Base-by-base conservation (phyloP, 257 asterid species). In the Forsythia suspensa region DNA sequence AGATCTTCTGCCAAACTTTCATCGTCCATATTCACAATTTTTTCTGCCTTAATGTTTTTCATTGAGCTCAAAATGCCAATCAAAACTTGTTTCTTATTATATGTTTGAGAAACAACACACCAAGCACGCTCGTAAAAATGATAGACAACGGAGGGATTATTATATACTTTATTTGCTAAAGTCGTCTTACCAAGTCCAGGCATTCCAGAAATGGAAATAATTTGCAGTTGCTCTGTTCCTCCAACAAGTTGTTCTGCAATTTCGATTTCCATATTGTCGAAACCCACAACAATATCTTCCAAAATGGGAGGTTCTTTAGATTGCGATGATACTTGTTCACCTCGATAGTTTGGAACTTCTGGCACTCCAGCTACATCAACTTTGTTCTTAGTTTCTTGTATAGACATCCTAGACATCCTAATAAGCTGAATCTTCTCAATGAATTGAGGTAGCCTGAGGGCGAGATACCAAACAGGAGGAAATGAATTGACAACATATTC, bases 131-230 rank as follows among this genome's bases (percentile, higher is more conserved):
- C 5, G 37, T 61, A 52, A 37, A 80, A 80, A 24, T 71, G 51
- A 2, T 55, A 11, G 59, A 1, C 44, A 37, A 76, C 29, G 0
- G 0, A 0, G 3, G 29, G 16, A 18, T 52, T 37, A 34, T 80
- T 37, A 20, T 18, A 70, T 36, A 80, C 20, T 29, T 55, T 80
- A 34, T 41, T 48, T 8, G 80, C 66, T 6, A 80, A 6, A 24
- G 80, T 80, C 1, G 80, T 71, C 68, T 80, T 80, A 4, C 80
- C 80, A n/a, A 34, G 41, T 0, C 85, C 82, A 1, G 76, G 76
- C 85, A 82, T 73, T 36, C 85, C 82, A 39, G 42, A 76, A 57
- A 82, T 82, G 40, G 85, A 57, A 9, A 82, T 7, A 38, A 77
- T 55, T 42, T 77, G 57, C 21, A 82, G 69, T 6, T 40, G 1